Conservation (phyloP, 2,329 filamentous ascomycete genomes). For the Didymella pomorum region DNA sequence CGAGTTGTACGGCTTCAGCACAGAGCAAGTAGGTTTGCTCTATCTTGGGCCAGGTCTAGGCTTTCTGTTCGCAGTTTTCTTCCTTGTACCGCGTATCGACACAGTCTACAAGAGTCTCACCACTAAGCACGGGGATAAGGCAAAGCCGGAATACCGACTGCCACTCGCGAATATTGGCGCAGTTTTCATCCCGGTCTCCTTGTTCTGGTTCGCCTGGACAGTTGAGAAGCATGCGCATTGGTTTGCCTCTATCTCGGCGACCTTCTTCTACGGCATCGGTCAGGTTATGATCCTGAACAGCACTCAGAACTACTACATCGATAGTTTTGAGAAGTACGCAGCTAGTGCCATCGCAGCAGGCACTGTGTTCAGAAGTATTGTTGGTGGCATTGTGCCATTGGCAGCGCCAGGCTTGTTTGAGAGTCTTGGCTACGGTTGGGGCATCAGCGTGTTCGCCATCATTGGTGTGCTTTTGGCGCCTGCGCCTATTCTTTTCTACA, state of each 20-base stretch:
- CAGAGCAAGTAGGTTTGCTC: slow-evolving; percentile 56
- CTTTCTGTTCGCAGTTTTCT: slow-evolving; percentile 55
- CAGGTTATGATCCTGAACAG: slow-evolving; percentile 63
- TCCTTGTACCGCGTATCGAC: slow-evolving; percentile 58
- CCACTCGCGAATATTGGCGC: slow-evolving; percentile 58
- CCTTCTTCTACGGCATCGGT: slow-evolving; percentile 61
- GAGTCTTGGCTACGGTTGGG: slow-evolving; percentile 59
- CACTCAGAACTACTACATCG: slow-evolving; percentile 65
- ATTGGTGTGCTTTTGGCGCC: slow-evolving; percentile 56
- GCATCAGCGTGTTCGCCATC: slow-evolving; percentile 60
- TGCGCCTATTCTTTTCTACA: slow-evolving; percentile 59
- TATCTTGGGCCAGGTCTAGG: slow-evolving; percentile 57
- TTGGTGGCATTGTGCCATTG: slow-evolving; percentile 59
- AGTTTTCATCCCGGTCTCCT: slow-evolving; percentile 52
- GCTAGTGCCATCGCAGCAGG: slow-evolving; percentile 61
- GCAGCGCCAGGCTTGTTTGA: slow-evolving; percentile 56
- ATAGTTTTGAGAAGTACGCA: slow-evolving; percentile 60
- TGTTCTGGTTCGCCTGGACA: slow-evolving; percentile 57
- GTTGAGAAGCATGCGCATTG: slow-evolving; percentile 54
- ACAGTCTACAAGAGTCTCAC: slow-evolving; percentile 57
- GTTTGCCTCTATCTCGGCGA: slow-evolving; percentile 52
- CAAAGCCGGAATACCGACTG: slow-evolving; percentile 55
- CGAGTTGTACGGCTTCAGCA: slow-evolving; percentile 55
- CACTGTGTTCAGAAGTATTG: slow-evolving; percentile 56
- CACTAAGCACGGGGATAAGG: slow-evolving; percentile 51